Evolutionary conservation across 2,329 filamentous ascomycete species (phyloP).

Genomic region (Colletotrichum higginsianum): DNA sequence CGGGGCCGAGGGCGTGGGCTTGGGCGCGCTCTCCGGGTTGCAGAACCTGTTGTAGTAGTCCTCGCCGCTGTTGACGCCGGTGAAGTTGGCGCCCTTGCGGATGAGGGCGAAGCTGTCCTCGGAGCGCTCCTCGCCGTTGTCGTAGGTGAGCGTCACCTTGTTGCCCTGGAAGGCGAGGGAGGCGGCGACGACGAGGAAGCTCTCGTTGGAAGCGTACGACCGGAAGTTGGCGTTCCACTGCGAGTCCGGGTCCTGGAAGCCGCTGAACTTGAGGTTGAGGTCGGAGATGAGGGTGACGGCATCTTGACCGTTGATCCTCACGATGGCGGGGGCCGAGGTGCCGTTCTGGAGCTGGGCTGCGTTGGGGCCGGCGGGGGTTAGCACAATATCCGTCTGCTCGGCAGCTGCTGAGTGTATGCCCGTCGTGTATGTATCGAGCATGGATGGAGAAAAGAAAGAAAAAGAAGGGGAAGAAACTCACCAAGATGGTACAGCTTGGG

Average conservation of each 20-base stretch:
- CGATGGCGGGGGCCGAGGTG: conserved; percentile 58
- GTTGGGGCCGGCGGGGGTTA: not conserved
- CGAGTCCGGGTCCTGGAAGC: conserved; percentile 70
- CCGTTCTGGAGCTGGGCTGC: conserved; percentile 34
- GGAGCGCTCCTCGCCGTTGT: conserved; percentile 49
- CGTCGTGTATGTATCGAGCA: no score
- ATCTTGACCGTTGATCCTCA: conserved; percentile 70
- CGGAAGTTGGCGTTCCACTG: conserved; percentile 60
- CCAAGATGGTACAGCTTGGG: conserved; percentile 70
- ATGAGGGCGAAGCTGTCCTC: conserved; percentile 48
- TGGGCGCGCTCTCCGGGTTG: conserved; percentile 44
- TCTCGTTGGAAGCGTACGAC: conserved; percentile 46
- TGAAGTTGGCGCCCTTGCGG: conserved; percentile 48
- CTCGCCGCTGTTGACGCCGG: conserved; percentile 51
- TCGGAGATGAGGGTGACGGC: conserved; percentile 64
- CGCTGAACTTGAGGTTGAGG: conserved; percentile 60
- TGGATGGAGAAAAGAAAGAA: no score
- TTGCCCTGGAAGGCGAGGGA: conserved; percentile 49
- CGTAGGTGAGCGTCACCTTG: conserved; percentile 52
- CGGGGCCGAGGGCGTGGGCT: not conserved
- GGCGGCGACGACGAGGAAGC: conserved; percentile 44
- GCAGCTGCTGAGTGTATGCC: not conserved
- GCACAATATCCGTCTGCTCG: not conserved
- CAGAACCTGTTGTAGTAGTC: conserved; percentile 55
- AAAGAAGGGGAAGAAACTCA: conserved; percentile 44